Base-by-base conservation (phyloP, 1,284 basidiomycete genomes). In the Bjerkandera adusta region DNA sequence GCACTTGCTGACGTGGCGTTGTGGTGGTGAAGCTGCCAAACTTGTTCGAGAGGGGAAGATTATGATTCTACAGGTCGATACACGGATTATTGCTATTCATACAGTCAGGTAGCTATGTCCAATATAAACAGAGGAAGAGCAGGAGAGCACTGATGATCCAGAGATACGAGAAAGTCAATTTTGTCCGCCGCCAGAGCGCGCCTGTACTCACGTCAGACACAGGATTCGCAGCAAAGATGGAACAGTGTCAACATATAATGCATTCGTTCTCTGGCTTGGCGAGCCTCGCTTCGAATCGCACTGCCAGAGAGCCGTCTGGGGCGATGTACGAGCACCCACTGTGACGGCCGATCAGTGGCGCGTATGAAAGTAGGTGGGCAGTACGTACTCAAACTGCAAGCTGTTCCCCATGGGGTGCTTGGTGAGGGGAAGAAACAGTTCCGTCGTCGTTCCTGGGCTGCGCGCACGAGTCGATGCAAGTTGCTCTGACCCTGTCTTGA, bases 321-420 rank as follows among this genome's bases (percentile, higher is more conserved):
- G 69, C 68, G 21, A 84, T 73, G 52, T 79, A 85, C 1, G 78
- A 71, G 25, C 73, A 78, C 12, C 73, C 76, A 4, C 82, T 84
- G 52, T 2, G 15, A 30, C 20, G 24, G 27, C 6, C 38, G 36
- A 18, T 43, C 44, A 44, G 36, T 22, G 27, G 15, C 25, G 15
- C 6, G 5, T 27, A 42, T 3, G 11, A 36, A 20, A 10, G 30
- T n/a, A 27, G 30, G 22, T 32, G 8, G 20, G 29, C 6, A 45
- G 25, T 5, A 26, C 43, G 8, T 51, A 85, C 83, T 72, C 69
- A 50, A 79, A 83, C 48, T 81, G 75, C 13, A 85, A 57, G 41
- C 75, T 75, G 1, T 68, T 60, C 1, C 73, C 74, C 42, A 69
- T 62, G 29, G 63, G 48, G 40, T 64, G 69, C 13, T 76, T 73